A percentile compares a stretch with the other conserved stretches of the same genome.
phyloP scores from a whole-genome alignment of 805 yeast species.

The Zygoascus tannicola region DNA sequence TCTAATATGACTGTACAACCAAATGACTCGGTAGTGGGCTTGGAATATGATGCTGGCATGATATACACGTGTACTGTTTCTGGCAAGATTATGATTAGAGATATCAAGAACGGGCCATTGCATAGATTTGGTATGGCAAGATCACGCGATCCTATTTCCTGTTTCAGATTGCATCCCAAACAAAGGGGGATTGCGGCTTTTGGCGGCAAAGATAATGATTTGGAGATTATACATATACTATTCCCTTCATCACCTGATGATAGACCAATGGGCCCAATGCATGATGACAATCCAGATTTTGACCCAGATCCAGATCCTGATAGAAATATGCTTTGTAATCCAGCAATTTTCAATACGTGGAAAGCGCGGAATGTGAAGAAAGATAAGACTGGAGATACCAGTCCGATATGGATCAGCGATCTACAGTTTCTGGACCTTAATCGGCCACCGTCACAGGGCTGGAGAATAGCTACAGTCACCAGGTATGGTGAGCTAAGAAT shows the following conservation, averaged over 20 bases:
- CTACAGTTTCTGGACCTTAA: conserved; percentile 37
- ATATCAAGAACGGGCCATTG: conserved; percentile 1
- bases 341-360: conserved; percentile 33
- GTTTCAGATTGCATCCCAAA: conserved; percentile 32
- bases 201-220: conserved; percentile 44
- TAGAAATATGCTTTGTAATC: neutral
- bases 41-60: conserved; percentile 13
- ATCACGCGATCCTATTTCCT: conserved; percentile 21
- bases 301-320: neutral
- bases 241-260: neutral
- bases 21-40: conserved; percentile 13
- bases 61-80: conserved; percentile 13
- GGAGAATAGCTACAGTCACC: conserved; percentile 54
- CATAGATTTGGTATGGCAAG: neutral
- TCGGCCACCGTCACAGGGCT: conserved; percentile 32
- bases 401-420: conserved; percentile 67
- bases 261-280: neutral
- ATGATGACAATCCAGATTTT: neutral
- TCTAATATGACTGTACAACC: neutral
- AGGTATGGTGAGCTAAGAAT: conserved; percentile 56
- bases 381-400: conserved; percentile 62
- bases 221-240: conserved; percentile 29
- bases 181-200: conserved; percentile 35
- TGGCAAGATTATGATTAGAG: conserved; percentile 16
- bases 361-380: conserved; percentile 67